These are phyloP conservation scores for Chernovozyma aurita DNA, from an alignment of 1,139 yeast genomes.

Conservation along the genomic window DNA sequence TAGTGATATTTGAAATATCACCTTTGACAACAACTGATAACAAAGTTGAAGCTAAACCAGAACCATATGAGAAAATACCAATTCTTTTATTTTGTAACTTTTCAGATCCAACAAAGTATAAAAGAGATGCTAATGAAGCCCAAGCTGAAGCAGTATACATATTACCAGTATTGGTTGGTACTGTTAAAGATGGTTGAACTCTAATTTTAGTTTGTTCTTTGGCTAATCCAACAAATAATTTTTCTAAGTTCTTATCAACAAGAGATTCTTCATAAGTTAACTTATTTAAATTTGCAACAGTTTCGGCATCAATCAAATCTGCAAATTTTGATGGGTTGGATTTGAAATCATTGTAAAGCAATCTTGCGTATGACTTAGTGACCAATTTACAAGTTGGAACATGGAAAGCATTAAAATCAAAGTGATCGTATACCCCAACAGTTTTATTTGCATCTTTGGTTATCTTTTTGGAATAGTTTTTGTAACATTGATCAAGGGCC, in stretches of 20 bases:
- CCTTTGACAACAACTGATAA: slow-evolving; percentile 78
- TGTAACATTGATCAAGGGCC: slow-evolving; percentile 87
- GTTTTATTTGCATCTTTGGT: slow-evolving; percentile 50
- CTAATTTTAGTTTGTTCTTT: slow-evolving; percentile 67
- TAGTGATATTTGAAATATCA: slow-evolving; percentile 67
- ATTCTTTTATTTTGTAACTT: slow-evolving; percentile 77
- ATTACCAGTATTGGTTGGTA: slow-evolving; percentile 97
- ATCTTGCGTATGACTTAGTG: slow-evolving; percentile 87
- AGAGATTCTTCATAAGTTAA: slow-evolving; percentile 76
- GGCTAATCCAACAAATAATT: slow-evolving; percentile 74
- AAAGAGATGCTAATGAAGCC: slow-evolving; percentile 79
- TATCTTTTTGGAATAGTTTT: slow-evolving; percentile 76
- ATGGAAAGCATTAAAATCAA: slow-evolving; percentile 95
- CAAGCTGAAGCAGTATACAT: slow-evolving; percentile 96
- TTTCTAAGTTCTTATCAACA: slow-evolving; percentile 77
- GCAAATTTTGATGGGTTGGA: slow-evolving; percentile 63
- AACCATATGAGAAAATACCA: slow-evolving; percentile 94
- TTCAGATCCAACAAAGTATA: slow-evolving; percentile 71
- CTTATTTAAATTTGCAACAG: slow-evolving; percentile 49
- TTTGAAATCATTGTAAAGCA: slow-evolving; percentile 82
- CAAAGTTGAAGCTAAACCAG: slow-evolving; percentile 93
- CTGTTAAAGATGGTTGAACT: slow-evolving; percentile 75
- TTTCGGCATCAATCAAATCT: slow-evolving; percentile 44
- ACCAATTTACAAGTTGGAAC: slow-evolving; percentile 98
- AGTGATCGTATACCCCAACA: slow-evolving; percentile 64